phyloP scores from a whole-genome alignment of 2,329 filamentous ascomycete species.

The Venturia nashicola region DNA sequence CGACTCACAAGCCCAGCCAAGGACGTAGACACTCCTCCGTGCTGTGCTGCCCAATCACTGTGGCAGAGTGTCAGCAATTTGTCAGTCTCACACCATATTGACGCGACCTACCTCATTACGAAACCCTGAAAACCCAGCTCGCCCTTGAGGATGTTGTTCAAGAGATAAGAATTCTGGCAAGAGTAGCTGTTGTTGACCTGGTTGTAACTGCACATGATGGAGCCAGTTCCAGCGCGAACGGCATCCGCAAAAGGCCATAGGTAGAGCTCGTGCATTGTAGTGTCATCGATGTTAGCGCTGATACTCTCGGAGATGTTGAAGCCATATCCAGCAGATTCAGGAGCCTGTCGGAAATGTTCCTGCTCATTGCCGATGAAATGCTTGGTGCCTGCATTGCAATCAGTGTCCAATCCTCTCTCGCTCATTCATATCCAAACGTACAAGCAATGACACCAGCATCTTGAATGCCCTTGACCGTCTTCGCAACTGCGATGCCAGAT shows the following conservation, averaged over 20 bases:
- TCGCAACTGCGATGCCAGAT: conserved; percentile 57
- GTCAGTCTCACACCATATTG: conserved; percentile 40
- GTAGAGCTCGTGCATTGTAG: conserved; percentile 51
- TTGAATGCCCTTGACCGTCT: conserved; percentile 71
- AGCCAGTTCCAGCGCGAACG: conserved; percentile 35
- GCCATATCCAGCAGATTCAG: conserved; percentile 46
- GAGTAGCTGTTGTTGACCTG: conserved; percentile 69
- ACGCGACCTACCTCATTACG: conserved; percentile 45
- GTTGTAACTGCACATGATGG: conserved; percentile 54
- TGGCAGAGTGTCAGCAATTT: conserved; percentile 28
- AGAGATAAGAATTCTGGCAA: conserved; percentile 71
- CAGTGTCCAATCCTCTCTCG: conserved; percentile 17
- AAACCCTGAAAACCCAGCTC: conserved; percentile 82
- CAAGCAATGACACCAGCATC: conserved; percentile 71
- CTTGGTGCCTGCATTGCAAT: conserved; percentile 40
- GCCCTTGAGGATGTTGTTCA: conserved; percentile 74
- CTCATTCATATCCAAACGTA: conserved; percentile 52
- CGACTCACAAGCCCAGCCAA: conserved; percentile 52
- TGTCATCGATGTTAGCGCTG: conserved; percentile 51
- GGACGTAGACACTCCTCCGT: conserved; percentile 67
- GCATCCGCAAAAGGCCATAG: conserved; percentile 45
- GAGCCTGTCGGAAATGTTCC: conserved; percentile 54
- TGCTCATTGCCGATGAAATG: conserved; percentile 66
- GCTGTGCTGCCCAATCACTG: conserved; percentile 70
- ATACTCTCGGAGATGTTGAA: conserved; percentile 50